These are phyloP conservation scores for Pseudonitzschia pungens DNA, from an alignment of 108 stramenopile genomes.

Conservation along the genomic window DNA sequence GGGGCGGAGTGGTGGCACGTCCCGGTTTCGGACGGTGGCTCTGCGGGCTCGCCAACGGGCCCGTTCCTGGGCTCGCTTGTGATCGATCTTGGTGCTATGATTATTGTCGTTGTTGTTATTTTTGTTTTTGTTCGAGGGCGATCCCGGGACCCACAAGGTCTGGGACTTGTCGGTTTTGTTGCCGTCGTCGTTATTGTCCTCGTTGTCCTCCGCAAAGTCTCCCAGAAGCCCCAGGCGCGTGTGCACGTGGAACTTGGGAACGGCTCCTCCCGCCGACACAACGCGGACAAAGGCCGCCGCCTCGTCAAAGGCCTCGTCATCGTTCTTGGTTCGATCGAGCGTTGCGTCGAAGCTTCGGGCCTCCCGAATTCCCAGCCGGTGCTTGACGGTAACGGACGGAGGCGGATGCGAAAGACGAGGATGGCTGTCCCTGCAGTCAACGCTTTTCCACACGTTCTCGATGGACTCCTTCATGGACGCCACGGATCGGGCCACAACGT, in stretches of 20 bases:
- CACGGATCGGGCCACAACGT: constrained; percentile 25
- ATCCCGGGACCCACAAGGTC: constrained; percentile 2
- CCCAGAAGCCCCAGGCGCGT: constrained; percentile 41
- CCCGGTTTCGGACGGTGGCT: constrained; percentile 42
- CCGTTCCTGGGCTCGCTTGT: constrained; percentile 39
- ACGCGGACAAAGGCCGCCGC: constrained; percentile 25
- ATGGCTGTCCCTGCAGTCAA: too few relatives aligned
- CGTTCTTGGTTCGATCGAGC: constrained; percentile 26
- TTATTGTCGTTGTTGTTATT: not conserved
- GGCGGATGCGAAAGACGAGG: not conserved
- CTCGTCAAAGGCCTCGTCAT: constrained; percentile 32
- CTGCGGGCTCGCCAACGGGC: constrained; percentile 30
- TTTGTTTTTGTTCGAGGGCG: too few relatives aligned
- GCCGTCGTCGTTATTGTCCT: not conserved
- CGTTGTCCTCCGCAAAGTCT: constrained; percentile 16
- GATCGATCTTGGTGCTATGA: not conserved
- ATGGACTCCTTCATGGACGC: constrained; percentile 26
- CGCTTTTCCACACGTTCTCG: not conserved
- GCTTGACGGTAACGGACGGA: constrained; percentile 39
- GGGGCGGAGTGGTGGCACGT: constrained; percentile 41
- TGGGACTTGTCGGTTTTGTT: constrained; percentile 1
- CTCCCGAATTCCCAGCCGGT: constrained; percentile 44
- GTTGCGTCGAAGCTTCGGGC: constrained; percentile 19
- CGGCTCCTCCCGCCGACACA: constrained; percentile 1
- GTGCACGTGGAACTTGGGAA: constrained; percentile 33